These are phyloP conservation scores for Ceraceosorus guamensis DNA, from an alignment of 1,284 basidiomycete genomes.

Conservation along the genomic window DNA sequence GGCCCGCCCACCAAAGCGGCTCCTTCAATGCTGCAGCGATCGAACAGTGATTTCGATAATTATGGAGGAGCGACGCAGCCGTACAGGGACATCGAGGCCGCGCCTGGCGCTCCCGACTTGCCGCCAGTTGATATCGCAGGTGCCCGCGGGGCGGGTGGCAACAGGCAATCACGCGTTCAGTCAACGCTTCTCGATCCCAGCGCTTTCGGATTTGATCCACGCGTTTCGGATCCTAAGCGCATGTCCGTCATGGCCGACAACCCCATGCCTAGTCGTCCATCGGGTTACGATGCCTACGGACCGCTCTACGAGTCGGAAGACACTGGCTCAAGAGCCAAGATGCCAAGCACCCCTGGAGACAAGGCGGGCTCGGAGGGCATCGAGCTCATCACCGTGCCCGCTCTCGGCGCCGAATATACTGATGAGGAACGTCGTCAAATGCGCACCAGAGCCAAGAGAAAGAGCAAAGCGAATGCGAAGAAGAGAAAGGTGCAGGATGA, in stretches of 20 bases:
- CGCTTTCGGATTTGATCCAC: constrained; percentile 38
- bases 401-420: constrained; percentile 34
- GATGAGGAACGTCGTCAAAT: constrained; percentile 31
- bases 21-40: not conserved
- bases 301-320: not conserved
- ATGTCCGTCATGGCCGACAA: constrained; percentile 10
- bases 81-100: too few relatives aligned
- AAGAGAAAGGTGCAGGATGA: constrained; percentile 6
- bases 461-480: constrained; percentile 7
- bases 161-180: not conserved
- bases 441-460: constrained; percentile 11
- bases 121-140: too few relatives aligned
- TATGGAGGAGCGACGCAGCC: not conserved
- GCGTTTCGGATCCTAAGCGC: constrained; percentile 27
- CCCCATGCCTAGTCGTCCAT: not conserved
- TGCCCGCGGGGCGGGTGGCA: not conserved
- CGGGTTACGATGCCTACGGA: not conserved
- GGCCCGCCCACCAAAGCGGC: constrained; percentile 13
- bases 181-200: constrained; percentile 19
- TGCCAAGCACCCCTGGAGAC: constrained; percentile 1
- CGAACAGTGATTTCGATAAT: constrained; percentile 2
- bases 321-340: constrained; percentile 2
- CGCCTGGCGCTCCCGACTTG: too few relatives aligned
- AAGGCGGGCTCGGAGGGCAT: constrained; percentile 17
- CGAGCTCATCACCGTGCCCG: constrained; percentile 44